A percentile compares a stretch with the other conserved stretches of the same genome.
Conservation (phyloP, 352 stramenopile species). For the Globisporangium radiosum region DNA sequence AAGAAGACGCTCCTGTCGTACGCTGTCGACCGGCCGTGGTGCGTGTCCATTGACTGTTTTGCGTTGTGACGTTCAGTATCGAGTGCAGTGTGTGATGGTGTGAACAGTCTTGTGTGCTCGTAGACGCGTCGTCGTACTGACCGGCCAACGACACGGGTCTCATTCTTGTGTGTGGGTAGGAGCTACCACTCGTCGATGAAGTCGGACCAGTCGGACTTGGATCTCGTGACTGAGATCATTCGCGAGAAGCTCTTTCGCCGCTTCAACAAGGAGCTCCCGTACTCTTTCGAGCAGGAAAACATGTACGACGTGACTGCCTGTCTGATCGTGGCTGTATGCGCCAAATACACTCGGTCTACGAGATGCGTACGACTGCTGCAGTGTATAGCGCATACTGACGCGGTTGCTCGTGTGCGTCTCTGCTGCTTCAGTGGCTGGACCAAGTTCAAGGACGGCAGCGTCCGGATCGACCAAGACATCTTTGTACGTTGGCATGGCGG, state of each 20-base stretch:
- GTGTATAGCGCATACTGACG: not conserved
- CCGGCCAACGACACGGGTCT: too few species aligned
- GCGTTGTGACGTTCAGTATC: too few species aligned
- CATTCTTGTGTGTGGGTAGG: conserved; percentile 13
- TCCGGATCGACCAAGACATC: conserved; percentile 85
- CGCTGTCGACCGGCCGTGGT: conserved; percentile 67
- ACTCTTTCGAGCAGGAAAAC: conserved; percentile 79
- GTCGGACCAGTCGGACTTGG: conserved; percentile 76
- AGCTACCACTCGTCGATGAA: conserved; percentile 84
- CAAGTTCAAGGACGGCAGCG: conserved; percentile 78
- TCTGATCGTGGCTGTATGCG: not conserved
- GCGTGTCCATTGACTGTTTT: not conserved
- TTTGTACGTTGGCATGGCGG: conserved; percentile 46
- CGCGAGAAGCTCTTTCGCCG: conserved; percentile 83
- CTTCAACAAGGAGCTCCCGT: conserved; percentile 85
- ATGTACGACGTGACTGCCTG: conserved; percentile 19
- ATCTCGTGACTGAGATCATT: conserved; percentile 85
- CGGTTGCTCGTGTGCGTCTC: not conserved
- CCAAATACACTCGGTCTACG: too few species aligned
- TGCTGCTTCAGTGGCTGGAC: conserved; percentile 56
- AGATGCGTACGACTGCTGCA: too few species aligned
- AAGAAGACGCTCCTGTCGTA: conserved; percentile 60
- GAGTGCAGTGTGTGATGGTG: too few species aligned
- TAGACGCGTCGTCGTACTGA: too few species aligned
- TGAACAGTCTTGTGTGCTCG: not conserved